Evolutionary conservation across 345 rosid genomes (phyloP).

Genomic region (Lepidium africanum): DNA sequence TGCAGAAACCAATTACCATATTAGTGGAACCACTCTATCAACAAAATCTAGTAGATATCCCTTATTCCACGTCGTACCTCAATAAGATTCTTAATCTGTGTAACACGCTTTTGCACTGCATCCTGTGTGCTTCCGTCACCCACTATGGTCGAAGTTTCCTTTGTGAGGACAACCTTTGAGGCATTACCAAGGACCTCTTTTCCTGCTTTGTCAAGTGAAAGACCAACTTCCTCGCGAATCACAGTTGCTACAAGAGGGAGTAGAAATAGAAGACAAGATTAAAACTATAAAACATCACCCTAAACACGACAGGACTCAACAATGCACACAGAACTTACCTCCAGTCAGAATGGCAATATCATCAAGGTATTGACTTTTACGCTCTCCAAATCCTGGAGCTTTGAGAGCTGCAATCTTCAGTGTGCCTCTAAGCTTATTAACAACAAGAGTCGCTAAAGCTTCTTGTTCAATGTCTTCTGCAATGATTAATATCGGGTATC

Average conservation of each 20-base stretch:
- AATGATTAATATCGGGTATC: slow-evolving; percentile 61
- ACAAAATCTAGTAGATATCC: not conserved
- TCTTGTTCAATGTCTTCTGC: slow-evolving; percentile 99
- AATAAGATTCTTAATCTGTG: slow-evolving; percentile 82
- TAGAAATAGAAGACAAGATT: not conserved
- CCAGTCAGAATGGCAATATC: slow-evolving; percentile 95
- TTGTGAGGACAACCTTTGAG: slow-evolving; percentile 89
- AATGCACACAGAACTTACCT: slow-evolving; percentile 26
- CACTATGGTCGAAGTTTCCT: slow-evolving; percentile 83
- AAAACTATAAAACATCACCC: not conserved
- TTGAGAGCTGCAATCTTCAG: slow-evolving; percentile 91
- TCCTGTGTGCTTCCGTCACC: slow-evolving; percentile 99
- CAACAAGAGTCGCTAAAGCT: slow-evolving; percentile 94
- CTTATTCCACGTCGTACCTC: slow-evolving; percentile 39
- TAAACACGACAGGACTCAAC: not conserved
- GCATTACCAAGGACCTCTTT: slow-evolving; percentile 89
- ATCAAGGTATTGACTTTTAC: slow-evolving; percentile 94
- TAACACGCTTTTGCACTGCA: slow-evolving; percentile 83
- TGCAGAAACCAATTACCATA: slow-evolving; percentile 21
- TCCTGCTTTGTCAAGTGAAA: slow-evolving; percentile 85
- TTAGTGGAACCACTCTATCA: not conserved
- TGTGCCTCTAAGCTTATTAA: slow-evolving; percentile 88
- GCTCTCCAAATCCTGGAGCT: slow-evolving; percentile 98
- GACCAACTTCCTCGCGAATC: slow-evolving; percentile 90
- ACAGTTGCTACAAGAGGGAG: slow-evolving; percentile 57